Evolutionary conservation across 768 basidiomycete species (phyloP), one percentile per base, ranked within the genome.

Genomic region (Mycena filopes): DNA sequence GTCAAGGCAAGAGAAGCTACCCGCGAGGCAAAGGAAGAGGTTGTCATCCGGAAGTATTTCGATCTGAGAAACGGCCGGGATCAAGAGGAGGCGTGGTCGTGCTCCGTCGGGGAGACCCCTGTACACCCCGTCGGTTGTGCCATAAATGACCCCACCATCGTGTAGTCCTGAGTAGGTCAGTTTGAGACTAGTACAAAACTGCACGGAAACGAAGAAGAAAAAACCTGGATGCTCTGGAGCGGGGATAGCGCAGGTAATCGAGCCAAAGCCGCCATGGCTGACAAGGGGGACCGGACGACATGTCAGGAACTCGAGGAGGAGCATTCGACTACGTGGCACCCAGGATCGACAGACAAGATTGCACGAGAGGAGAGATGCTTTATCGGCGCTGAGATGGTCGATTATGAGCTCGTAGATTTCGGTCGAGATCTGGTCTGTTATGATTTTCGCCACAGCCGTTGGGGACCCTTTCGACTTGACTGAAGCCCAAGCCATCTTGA

Each of bases 11-110:
- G 6, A 25, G 15, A 23, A 41, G 28, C 20, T 54, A 87, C 90
- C 89, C 31, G 92, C 89, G 26, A 94, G 82, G 26, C 93, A 92
- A 53, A 94, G 84, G 56, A 94, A 80, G 6, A 93, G 82, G 68
- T 91, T 87, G 68, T 87, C 89, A 43, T 92, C 89, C 72, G 92
- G 89, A 33, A 94, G 81, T 5, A 94, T 84, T 65, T 93, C 92
- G 20, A 94, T 86, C 76, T 93, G 91, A 0, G 86, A 86, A 21
- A 94, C 91, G 28, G 59, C 41, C 33, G 33, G 42, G 5, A 59
- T 33, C 0, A 46, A 49, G 5, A 61, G 25, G 25, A 65, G 63
- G 11, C 64, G 55, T 11, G 41, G 28, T 12, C 51, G 60, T 12
- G 61, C 43, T 26, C 57, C 66, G 23, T 53, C 40, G 26, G 20